Conservation (phyloP, 495 filamentous ascomycete genomes). For the Penicillium angulare region DNA sequence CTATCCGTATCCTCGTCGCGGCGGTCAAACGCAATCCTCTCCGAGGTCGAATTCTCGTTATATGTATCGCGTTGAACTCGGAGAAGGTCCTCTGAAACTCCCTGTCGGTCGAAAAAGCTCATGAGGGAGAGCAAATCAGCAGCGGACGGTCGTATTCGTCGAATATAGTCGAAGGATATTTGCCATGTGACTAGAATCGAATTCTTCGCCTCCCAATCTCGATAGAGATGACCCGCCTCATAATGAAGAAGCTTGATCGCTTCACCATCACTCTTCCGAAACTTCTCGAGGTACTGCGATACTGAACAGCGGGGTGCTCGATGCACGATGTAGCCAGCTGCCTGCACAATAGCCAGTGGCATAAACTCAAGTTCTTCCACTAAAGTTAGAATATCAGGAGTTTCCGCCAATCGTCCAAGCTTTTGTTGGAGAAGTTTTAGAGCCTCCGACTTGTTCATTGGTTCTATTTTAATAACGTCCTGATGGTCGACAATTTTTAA, state of each 20-base stretch:
- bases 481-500: constrained; percentile 24
- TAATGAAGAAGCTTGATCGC: not conserved
- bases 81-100: constrained; percentile 7
- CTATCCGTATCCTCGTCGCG: not conserved
- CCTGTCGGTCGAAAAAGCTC: constrained; percentile 25
- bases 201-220: constrained; percentile 21
- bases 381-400: constrained; percentile 15
- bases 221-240: constrained; percentile 4
- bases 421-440: constrained; percentile 40
- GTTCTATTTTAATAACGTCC: constrained; percentile 37
- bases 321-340: constrained; percentile 44
- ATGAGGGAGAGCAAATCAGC: constrained; percentile 17
- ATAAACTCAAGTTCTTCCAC: constrained; percentile 41
- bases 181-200: constrained; percentile 31
- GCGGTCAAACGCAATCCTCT: too few species aligned
- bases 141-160: constrained; percentile 10
- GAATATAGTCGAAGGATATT: constrained; percentile 32
- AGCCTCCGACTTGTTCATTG: constrained; percentile 32
- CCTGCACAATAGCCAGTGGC: constrained; percentile 51
- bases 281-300: constrained; percentile 35
- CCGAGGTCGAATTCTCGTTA: too few species aligned
- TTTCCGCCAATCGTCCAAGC: constrained; percentile 13
- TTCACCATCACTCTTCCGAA: constrained; percentile 14
- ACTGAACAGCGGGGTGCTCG: constrained; percentile 22
- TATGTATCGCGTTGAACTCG: not conserved